Evolutionary conservation across 805 yeast genomes (phyloP).

Genomic region (Ogataea chonburiensis): DNA sequence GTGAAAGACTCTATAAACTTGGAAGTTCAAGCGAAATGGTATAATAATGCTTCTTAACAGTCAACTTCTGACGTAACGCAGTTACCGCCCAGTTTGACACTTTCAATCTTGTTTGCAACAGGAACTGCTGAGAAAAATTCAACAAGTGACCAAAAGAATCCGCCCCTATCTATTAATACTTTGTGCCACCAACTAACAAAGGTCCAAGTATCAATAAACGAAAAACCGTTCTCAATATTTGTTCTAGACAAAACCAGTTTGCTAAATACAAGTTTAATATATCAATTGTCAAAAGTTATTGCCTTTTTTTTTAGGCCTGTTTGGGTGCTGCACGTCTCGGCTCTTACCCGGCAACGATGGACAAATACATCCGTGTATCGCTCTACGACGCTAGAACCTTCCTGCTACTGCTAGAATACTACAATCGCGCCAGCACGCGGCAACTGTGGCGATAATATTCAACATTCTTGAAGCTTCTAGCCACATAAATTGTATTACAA

Average conservation of each 20-base stretch:
- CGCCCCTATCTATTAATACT: slow-evolving; percentile 1
- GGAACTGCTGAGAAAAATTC: background rate
- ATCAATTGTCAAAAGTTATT: slow-evolving; percentile 7
- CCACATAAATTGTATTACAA: slow-evolving; percentile 5
- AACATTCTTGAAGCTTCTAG: background rate
- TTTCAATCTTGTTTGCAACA: slow-evolving; percentile 1
- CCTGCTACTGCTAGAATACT: no score
- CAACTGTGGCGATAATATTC: background rate
- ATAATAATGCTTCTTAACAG: background rate
- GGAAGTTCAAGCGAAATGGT: slow-evolving; percentile 1
- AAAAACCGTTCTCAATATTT: slow-evolving; percentile 1
- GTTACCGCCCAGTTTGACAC: slow-evolving; percentile 3
- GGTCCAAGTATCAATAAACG: slow-evolving; percentile 1
- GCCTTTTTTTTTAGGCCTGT: slow-evolving; percentile 9
- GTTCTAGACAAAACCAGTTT: slow-evolving; percentile 13
- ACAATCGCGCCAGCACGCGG: no score
- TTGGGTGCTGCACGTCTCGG: slow-evolving; percentile 7
- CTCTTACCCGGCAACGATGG: slow-evolving; percentile 9
- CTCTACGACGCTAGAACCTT: no score
- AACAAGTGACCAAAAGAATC: background rate
- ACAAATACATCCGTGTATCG: no score
- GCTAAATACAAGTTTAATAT: slow-evolving; percentile 9
- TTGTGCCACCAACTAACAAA: background rate
- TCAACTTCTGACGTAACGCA: background rate
- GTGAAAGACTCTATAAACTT: slow-evolving; percentile 6